Percentiles rank a stretch among this genome's conserved stretches.
Evolutionary conservation across 495 filamentous ascomycete species (phyloP).

Genomic region (Xylaria acuta): DNA sequence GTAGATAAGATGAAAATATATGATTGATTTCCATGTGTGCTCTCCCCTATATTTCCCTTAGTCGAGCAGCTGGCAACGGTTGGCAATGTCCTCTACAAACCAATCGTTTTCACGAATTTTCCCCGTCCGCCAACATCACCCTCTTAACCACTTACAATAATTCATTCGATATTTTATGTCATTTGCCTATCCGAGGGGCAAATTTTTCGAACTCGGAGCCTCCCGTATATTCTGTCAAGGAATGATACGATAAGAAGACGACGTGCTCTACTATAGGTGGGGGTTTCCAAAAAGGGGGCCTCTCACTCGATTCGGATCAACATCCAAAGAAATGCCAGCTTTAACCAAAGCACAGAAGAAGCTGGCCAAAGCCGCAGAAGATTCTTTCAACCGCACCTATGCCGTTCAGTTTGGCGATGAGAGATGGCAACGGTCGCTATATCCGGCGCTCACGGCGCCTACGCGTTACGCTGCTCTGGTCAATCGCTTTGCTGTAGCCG

Average conservation of each 20-base stretch:
- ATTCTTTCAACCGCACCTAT: constrained; percentile 28
- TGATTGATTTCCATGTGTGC: too few species aligned
- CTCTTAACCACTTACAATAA: neutral
- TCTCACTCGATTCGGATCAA: neutral
- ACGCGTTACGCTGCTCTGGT: constrained; percentile 26
- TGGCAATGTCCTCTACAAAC: neutral
- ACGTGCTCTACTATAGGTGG: neutral
- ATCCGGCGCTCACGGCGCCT: constrained; percentile 22
- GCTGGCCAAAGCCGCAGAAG: constrained; percentile 22
- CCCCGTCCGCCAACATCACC: neutral
- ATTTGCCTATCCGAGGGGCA: too few species aligned
- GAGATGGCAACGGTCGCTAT: constrained; percentile 26
- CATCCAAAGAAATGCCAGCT: constrained; percentile 19
- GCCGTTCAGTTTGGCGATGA: constrained; percentile 11
- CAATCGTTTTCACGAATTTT: neutral
- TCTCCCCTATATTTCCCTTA: neutral
- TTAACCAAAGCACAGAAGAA: constrained; percentile 29
- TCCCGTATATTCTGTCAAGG: neutral
- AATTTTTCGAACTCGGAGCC: neutral
- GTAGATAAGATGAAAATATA: neutral
- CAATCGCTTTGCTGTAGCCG: constrained; percentile 18
- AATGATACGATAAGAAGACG: neutral
- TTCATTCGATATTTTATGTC: neutral
- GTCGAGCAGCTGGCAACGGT: constrained; percentile 12
- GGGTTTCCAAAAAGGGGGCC: neutral